Evolutionary conservation across 108 stramenopile species (phyloP).

Genomic region (Poteriospumella lacustris): DNA sequence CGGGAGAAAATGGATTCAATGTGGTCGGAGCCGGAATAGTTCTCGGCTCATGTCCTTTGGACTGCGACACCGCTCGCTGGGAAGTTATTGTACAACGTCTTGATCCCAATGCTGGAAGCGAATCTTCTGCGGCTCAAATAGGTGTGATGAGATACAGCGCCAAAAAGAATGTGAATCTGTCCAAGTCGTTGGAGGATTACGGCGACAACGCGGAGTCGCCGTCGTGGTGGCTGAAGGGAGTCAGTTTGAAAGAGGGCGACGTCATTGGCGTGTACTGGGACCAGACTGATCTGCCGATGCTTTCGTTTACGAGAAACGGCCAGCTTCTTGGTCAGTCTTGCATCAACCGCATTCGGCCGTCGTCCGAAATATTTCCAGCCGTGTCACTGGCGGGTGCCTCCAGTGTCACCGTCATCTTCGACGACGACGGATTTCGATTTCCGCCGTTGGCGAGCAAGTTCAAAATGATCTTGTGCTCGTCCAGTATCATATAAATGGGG

Average conservation of each 20-base stretch:
- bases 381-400: background rate
- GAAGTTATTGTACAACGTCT: background rate
- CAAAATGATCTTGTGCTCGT: constrained; percentile 8
- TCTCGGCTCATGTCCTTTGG: constrained; percentile 22
- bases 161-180: too few species aligned
- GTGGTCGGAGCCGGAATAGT: background rate
- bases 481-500: constrained; percentile 17
- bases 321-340: background rate
- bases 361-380: constrained; percentile 12
- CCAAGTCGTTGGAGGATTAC: background rate
- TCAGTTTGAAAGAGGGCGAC: background rate
- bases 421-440: background rate
- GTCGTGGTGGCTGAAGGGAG: background rate
- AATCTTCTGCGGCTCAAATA: background rate
- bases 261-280: constrained; percentile 26
- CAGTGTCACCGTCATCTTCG: background rate
- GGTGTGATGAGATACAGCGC: background rate
- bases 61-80: constrained; percentile 20
- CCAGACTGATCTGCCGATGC: constrained; percentile 25
- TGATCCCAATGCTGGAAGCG: background rate
- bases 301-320: constrained; percentile 1
- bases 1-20: background rate
- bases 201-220: background rate
- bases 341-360: constrained; percentile 12
- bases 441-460: background rate